Base-by-base conservation (phyloP, 306 rosid species). In the Myrica gale region DNA sequence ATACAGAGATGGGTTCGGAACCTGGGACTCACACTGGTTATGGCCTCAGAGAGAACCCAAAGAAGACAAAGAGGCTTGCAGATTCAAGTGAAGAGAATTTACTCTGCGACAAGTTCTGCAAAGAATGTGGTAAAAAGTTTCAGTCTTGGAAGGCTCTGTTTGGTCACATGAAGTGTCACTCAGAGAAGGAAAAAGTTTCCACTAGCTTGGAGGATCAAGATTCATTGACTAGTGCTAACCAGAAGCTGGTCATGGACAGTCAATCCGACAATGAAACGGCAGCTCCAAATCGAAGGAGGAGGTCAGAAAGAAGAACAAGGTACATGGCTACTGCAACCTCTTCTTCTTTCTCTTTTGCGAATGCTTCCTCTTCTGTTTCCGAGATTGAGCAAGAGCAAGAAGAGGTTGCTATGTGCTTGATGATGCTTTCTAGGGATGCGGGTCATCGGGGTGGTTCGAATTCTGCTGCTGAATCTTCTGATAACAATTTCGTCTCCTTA, bases 151-250 rank as follows among this genome's bases (percentile, higher is more conserved):
- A 93, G 72, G 91, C 96, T 76, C 87, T 93, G 51, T 88, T 91
- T 74, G 94, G 92, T n/a, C 98, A 93, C 83, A 93, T 88, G 94
- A 93, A 91, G 77, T 85, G 90, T 74, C 98, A 93, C 79, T 88
- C 97, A 4, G 91, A 88, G 6, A 92, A 89, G 85, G 88, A 85
- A 20, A 75, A 74, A 72, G 80, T 17, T 79, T 89, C 81, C 13
- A 79, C 15, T 39, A 80, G 78, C 17, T 82, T 85, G 53, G 95
- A 89, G 46, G 89, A 87, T 75, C 91, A 84, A 81, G 96, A 86
- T 88, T 94, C 96, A n/a, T 81, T 82, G 85, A 86, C 77, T 26
- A 82, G 79, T 70, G 82, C 50, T 46, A 58, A 61, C 75, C 83
- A 82, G 77, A 84, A 86, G 84, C 44, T 83, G 53, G 80, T 82